phyloP scores from a whole-genome alignment of 2,329 filamentous ascomycete genomes.

The Aspergillus oerlinghausenensis region DNA sequence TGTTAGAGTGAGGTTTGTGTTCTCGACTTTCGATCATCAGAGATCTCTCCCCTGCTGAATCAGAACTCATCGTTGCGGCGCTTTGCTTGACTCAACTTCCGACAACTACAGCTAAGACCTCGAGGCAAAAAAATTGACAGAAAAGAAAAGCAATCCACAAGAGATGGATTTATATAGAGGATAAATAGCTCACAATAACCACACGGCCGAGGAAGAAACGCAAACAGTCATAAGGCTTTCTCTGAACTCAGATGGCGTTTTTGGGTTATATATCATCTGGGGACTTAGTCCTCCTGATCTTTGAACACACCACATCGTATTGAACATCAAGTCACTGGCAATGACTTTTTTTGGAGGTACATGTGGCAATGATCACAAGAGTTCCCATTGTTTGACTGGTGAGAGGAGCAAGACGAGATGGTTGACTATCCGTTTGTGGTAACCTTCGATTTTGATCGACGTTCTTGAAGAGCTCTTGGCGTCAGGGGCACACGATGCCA shows the following conservation, averaged over 20 bases:
- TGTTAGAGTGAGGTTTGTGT: slow-evolving; percentile 7
- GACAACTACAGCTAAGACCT: neutral
- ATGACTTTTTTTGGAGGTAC: neutral
- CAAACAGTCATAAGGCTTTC: neutral
- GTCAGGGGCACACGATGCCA: neutral
- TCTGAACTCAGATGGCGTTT: neutral
- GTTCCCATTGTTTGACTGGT: neutral
- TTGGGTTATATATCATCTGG: neutral
- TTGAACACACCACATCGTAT: neutral
- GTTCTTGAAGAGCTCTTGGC: neutral
- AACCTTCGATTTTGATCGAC: neutral
- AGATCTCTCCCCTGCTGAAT: neutral
- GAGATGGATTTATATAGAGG: neutral
- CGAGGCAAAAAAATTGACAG: neutral
- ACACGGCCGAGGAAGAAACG: neutral
- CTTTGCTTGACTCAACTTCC: neutral
- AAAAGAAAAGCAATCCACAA: neutral
- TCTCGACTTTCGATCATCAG: neutral
- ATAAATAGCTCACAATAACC: neutral
- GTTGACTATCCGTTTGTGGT: neutral
- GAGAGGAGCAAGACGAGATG: neutral
- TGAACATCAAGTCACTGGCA: neutral
- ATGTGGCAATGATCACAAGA: neutral
- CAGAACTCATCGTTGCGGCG: neutral
- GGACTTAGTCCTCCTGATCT: neutral